A percentile compares a stretch with the other conserved stretches of the same genome.
Conservation (phyloP, 352 stramenopile species). For the Pythium biforme region DNA sequence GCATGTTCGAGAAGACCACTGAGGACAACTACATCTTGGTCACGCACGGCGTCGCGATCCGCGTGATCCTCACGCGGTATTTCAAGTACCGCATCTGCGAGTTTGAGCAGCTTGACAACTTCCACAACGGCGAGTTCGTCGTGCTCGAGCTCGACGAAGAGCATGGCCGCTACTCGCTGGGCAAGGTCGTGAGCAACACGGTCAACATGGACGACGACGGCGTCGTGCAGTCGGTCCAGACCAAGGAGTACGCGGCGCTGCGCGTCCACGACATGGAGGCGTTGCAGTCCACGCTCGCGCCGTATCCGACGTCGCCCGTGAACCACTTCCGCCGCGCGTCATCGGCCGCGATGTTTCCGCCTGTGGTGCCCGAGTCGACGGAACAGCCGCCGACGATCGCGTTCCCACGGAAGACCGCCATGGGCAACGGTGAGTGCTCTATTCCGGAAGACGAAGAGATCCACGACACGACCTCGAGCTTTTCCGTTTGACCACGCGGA, state of each 20-base stretch:
- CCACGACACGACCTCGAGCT: background rate
- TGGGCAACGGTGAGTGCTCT: conserved; percentile 2
- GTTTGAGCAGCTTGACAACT: conserved; percentile 85
- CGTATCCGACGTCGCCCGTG: conserved; percentile 59
- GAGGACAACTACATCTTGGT: conserved; percentile 87
- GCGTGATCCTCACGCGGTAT: conserved; percentile 87
- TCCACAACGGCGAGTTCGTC: conserved; percentile 82
- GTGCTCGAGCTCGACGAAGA: conserved; percentile 75
- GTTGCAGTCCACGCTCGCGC: conserved; percentile 42
- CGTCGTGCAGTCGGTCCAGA: conserved; percentile 31
- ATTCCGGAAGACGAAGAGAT: conserved; percentile 22
- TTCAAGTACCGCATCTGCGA: conserved; percentile 87
- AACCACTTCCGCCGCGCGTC: conserved; percentile 64
- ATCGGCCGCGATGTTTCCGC: conserved; percentile 30
- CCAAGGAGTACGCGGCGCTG: conserved; percentile 46
- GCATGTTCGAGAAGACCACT: conserved; percentile 76
- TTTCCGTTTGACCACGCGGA: background rate
- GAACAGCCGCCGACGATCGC: background rate
- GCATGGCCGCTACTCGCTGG: conserved; percentile 56
- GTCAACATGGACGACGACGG: conserved; percentile 50
- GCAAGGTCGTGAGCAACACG: conserved; percentile 64
- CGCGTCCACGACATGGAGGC: conserved; percentile 49
- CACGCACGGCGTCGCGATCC: conserved; percentile 85
- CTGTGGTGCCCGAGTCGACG: conserved; percentile 7
- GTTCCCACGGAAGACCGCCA: conserved; percentile 1